phyloP scores from a whole-genome alignment of 352 stramenopile genomes.

The Phytophthora nicotianae region DNA sequence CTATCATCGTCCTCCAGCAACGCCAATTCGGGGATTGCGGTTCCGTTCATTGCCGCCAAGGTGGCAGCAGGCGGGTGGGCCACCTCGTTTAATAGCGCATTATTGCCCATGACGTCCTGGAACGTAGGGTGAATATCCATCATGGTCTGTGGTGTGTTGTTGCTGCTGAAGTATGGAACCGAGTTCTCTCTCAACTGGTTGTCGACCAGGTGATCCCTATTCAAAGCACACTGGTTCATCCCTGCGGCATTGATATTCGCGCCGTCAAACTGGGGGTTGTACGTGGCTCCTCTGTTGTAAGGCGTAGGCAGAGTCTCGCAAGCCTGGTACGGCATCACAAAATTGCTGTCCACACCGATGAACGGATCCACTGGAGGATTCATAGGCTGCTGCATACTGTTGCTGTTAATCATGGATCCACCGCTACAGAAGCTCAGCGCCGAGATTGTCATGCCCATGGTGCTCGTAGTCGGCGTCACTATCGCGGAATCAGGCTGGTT shows the following conservation, averaged over 20 bases:
- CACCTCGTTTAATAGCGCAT: constrained; percentile 27
- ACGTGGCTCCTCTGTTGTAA: constrained; percentile 13
- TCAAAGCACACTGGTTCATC: constrained; percentile 10
- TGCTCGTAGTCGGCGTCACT: constrained; percentile 7
- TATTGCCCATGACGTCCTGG: constrained; percentile 12
- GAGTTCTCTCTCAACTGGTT: constrained; percentile 25
- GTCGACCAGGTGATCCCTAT: constrained; percentile 2
- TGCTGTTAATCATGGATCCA: constrained; percentile 5
- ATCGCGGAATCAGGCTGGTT: constrained; percentile 26
- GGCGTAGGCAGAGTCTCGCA: constrained; percentile 21
- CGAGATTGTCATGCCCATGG: constrained; percentile 15
- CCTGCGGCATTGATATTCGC: not conserved
- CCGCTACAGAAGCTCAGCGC: constrained; percentile 11
- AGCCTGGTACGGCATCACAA: constrained; percentile 30
- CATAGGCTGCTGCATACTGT: constrained; percentile 10
- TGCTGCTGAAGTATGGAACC: constrained; percentile 12
- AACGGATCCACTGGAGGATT: constrained; percentile 1
- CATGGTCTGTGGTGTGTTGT: not conserved
- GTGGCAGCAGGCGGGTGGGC: constrained; percentile 16
- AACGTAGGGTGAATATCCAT: constrained; percentile 4
- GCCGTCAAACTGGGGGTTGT: constrained; percentile 10
- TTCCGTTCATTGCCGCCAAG: constrained; percentile 26
- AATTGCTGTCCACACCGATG: constrained; percentile 13
- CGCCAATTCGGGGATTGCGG: constrained; percentile 14
- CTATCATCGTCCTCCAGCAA: constrained; percentile 20